phyloP scores from a whole-genome alignment of 2,329 filamentous ascomycete genomes.

The Microsporum ferrugineum region DNA sequence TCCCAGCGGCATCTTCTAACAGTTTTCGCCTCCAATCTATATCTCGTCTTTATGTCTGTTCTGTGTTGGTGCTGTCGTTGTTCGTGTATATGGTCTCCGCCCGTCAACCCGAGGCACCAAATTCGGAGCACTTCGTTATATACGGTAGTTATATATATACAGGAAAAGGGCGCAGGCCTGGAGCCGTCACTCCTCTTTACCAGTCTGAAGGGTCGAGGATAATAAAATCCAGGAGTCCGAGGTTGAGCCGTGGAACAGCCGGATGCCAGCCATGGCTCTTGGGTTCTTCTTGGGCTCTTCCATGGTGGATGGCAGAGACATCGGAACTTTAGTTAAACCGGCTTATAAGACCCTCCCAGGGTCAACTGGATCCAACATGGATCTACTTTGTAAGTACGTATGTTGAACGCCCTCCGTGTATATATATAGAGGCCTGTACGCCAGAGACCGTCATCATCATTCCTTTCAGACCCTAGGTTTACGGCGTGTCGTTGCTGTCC shows the following conservation, averaged over 20 bases:
- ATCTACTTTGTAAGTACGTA: too few species aligned
- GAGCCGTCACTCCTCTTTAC: not conserved
- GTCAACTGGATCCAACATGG: too few species aligned
- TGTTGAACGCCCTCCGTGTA: too few species aligned
- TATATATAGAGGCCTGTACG: too few species aligned
- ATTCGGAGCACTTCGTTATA: too few species aligned
- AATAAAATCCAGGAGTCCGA: not conserved
- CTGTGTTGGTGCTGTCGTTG: not conserved
- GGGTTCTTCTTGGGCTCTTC: not conserved
- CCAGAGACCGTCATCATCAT: too few species aligned
- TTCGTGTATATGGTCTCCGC: not conserved
- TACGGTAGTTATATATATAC: not conserved
- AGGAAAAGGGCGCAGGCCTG: not conserved
- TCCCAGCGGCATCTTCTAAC: conserved; percentile 13
- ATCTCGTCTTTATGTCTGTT: not conserved
- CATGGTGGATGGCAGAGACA: too few species aligned
- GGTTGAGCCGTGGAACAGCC: not conserved
- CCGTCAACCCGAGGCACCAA: too few species aligned
- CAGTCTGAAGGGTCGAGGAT: not conserved
- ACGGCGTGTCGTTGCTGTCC: too few species aligned
- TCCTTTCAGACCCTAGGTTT: too few species aligned
- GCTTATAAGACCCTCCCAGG: not conserved
- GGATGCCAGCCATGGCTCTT: not conserved
- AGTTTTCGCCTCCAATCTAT: not conserved
- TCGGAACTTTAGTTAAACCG: too few species aligned